phyloP scores from a whole-genome alignment of 2,329 filamentous ascomycete species.

The Alternaria rosae region DNA sequence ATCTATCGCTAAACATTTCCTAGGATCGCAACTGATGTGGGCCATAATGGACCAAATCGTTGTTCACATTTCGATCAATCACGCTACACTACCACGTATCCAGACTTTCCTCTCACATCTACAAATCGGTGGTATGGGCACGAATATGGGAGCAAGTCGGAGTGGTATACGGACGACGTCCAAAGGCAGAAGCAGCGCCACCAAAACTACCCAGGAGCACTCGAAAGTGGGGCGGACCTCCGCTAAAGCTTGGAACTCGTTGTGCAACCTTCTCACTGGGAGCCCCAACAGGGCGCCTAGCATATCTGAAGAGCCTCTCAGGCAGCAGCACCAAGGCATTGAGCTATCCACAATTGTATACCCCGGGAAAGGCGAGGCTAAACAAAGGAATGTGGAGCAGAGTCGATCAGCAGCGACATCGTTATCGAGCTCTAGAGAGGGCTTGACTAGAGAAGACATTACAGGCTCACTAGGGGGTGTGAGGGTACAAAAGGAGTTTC shows the following conservation, averaged over 20 bases:
- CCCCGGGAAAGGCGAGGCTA: neutral
- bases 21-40: conserved; percentile 13
- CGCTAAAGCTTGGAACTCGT: neutral
- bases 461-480: neutral
- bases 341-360: conserved; percentile 15
- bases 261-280: neutral
- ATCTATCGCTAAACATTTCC: neutral
- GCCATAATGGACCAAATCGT: conserved; percentile 14
- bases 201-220: neutral
- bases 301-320: conserved; percentile 10
- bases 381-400: neutral
- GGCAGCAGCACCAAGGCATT: conserved; percentile 12
- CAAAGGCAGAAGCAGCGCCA: neutral
- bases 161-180: neutral
- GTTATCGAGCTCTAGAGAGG: neutral
- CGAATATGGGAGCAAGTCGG: neutral
- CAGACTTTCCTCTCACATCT: conserved; percentile 13
- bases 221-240: neutral
- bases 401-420: neutral
- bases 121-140: conserved; percentile 7
- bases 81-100: conserved; percentile 15
- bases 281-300: neutral
- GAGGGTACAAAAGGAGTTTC: neutral
- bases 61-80: conserved; percentile 21
- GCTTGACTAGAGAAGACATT: neutral